These are phyloP conservation scores for Thraustochytrium striatum DNA, from an alignment of 352 stramenopile genomes.

Conservation along the genomic window DNA sequence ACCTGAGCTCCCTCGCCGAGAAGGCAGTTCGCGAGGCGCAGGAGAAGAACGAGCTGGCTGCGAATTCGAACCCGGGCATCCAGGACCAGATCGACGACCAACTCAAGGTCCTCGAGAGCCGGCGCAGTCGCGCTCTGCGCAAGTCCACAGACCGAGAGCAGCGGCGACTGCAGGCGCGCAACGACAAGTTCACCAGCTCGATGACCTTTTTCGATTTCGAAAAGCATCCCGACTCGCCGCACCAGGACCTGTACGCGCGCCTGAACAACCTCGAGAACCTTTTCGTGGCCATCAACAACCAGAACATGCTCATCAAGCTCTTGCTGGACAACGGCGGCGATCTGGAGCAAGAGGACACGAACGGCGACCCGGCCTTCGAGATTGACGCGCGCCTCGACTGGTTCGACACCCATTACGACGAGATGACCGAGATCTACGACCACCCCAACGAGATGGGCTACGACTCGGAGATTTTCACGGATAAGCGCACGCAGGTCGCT, in stretches of 20 bases:
- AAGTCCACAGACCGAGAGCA: background rate
- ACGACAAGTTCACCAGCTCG: background rate
- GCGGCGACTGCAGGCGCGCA: background rate
- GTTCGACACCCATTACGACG: conserved; percentile 51
- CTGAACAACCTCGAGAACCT: conserved; percentile 21
- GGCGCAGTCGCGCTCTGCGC: background rate
- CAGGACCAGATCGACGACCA: background rate
- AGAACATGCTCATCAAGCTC: conserved; percentile 53
- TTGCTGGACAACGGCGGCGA: conserved; percentile 53
- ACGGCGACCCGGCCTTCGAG: conserved; percentile 48
- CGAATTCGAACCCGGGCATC: background rate
- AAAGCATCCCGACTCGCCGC: conserved; percentile 1
- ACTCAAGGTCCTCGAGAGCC: background rate
- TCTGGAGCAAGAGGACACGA: conserved; percentile 55
- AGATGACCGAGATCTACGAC: conserved; percentile 54
- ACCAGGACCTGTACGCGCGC: background rate
- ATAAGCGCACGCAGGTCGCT: conserved; percentile 44
- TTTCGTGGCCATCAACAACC: conserved; percentile 37
- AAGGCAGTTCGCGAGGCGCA: background rate
- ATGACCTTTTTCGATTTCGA: conserved; percentile 23
- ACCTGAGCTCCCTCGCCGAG: background rate
- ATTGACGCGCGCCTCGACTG: conserved; percentile 51
- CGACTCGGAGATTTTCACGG: conserved; percentile 45
- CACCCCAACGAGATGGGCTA: conserved; percentile 41
- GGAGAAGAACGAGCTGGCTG: background rate